A percentile compares a stretch with the other conserved stretches of the same genome.
These are phyloP conservation scores for Fragaria nilgerrensis DNA, from an alignment of 306 rosid genomes.

Conservation along the genomic window DNA sequence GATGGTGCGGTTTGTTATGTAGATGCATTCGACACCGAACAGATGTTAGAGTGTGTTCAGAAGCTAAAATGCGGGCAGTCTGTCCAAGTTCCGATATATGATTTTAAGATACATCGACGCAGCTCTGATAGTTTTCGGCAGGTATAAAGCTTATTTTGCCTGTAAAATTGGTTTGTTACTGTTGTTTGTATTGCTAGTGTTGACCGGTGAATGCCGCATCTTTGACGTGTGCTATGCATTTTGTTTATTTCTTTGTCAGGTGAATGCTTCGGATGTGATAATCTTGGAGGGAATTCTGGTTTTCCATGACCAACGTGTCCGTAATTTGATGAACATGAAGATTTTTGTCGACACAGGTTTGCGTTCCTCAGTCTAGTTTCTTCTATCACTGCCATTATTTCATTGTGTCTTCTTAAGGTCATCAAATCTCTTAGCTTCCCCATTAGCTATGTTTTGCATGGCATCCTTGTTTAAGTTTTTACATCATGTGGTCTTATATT, in stretches of 20 bases:
- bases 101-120: constrained; percentile 87
- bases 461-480: background rate
- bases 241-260: constrained; percentile 43
- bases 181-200: background rate
- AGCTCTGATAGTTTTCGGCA: constrained; percentile 80
- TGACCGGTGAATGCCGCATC: background rate
- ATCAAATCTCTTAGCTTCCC: background rate
- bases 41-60: constrained; percentile 72
- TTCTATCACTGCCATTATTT: background rate
- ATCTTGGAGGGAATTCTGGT: constrained; percentile 97
- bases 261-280: constrained; percentile 93
- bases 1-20: background rate
- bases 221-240: background rate
- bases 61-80: constrained; percentile 64
- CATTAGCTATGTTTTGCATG: background rate
- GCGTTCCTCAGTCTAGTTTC: constrained; percentile 12
- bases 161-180: background rate
- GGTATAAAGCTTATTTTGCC: constrained; percentile 35
- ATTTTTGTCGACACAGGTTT: constrained; percentile 96
- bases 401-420: background rate
- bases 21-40: constrained; percentile 97
- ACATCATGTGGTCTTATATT: background rate
- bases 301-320: constrained; percentile 89
- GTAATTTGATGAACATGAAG: constrained; percentile 94
- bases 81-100: constrained; percentile 85